Percentiles rank a stretch among this genome's conserved stretches.
phyloP scores from a whole-genome alignment of 352 stramenopile species.

The Globisporangium ultimum region DNA sequence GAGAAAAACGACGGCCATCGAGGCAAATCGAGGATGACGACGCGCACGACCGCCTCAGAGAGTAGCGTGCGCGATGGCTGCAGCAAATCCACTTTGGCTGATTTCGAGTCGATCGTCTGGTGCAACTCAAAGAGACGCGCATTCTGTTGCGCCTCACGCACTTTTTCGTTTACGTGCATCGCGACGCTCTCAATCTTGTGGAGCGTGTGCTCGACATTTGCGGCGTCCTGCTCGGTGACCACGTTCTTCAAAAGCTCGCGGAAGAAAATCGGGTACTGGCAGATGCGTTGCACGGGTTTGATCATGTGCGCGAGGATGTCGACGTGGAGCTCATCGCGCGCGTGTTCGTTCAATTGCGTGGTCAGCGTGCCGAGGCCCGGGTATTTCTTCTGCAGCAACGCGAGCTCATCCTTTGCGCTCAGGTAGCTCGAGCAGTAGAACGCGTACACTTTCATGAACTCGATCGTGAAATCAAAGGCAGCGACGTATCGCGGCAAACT shows the following conservation, averaged over 20 bases:
- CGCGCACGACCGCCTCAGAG: conserved; percentile 28
- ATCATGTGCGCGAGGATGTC: conserved; percentile 62
- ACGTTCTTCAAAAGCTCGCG: conserved; percentile 39
- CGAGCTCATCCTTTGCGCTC: conserved; percentile 43
- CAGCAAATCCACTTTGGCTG: conserved; percentile 34
- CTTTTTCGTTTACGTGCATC: conserved; percentile 58
- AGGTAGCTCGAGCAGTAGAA: conserved; percentile 60
- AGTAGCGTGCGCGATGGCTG: conserved; percentile 48
- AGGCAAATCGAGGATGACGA: conserved; percentile 28
- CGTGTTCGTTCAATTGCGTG: conserved; percentile 5
- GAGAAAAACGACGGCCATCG: conserved; percentile 25
- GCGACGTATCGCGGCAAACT: conserved; percentile 1
- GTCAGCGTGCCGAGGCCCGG: conserved; percentile 15
- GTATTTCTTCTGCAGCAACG: conserved; percentile 26
- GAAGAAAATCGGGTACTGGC: conserved; percentile 62
- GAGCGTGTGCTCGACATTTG: conserved; percentile 29
- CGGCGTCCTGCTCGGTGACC: too few relatives aligned
- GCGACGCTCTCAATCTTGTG: conserved; percentile 46
- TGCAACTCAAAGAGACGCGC: conserved; percentile 34
- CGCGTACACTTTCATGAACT: conserved; percentile 73
- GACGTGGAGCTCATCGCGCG: conserved; percentile 12
- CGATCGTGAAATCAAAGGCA: conserved; percentile 42
- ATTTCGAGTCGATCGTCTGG: conserved; percentile 29
- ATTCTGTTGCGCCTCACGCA: conserved; percentile 63
- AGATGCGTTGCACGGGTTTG: conserved; percentile 73